Base-by-base conservation (phyloP, 208 protist genomes). In the Crithidia expoeki region DNA sequence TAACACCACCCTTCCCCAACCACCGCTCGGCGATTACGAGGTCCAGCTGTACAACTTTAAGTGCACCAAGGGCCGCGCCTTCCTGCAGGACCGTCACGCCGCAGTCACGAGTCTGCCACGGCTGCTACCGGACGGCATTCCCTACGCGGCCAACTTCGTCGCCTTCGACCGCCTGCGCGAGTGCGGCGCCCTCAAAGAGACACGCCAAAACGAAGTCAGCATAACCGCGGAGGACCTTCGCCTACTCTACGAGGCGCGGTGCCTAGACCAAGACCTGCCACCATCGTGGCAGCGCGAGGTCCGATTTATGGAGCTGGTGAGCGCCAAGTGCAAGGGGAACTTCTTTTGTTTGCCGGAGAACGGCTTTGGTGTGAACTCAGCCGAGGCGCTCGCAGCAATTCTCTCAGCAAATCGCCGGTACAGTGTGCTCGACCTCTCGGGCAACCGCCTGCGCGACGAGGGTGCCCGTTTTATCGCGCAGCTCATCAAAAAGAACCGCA, bases 251-350 rank as follows among this genome's bases (percentile, higher is more conserved):
- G 80, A 88, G 58, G 80, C 89, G 49, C 95, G 95, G 66, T 97
- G 94, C 66, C 47, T 93, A 2, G 94, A 98, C 63, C 92, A 97
- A 64, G 71, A 57, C 23, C 66, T 98, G n/a, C 51, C 76, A 7
- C 85, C 89, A 0, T 88, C 87, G 4, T 95, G 91, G 88, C 82
- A 98, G 76, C 76, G 94, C 5, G 88, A 98, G 77, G 84, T 92
- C 73, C 81, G 92, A 25, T 98, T 98, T 74, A 94, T 98, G 84
- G 90, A 98, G 57, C 80, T 98, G 21, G 74, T 98, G 49, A 96
- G 90, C 62, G 76, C 81, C 7, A 93, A 90, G 36, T 98, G 94
- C 79, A 89, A 81, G 52, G 93, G 92, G 5, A 86, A 84, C 47
- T 92, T 95, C 67, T 98, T 98, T 60, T 90, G 77, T 38, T 67